Base-by-base conservation (phyloP, 179 eudicot species). In the Heliamphora pulchella region DNA sequence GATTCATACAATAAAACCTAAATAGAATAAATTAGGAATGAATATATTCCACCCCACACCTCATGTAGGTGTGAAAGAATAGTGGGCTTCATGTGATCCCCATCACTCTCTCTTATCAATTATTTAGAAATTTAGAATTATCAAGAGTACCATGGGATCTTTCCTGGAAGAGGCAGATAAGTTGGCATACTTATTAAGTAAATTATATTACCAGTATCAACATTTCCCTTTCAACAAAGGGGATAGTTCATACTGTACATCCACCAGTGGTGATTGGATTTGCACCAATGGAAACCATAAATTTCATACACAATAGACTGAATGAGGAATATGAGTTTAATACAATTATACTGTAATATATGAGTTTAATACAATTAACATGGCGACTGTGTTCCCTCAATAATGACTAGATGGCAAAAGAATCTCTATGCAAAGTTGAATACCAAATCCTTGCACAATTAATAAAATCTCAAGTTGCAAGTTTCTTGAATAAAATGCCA, bases 311-410 rank as follows among this genome's bases (percentile, higher is more conserved):
- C 31, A 31, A 31, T 31, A 31, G 31, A 31, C 31, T 31, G 31
- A 31, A 31, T 31, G 31, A 31, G 31, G 31, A 31, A 31, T 31
- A 31, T 31, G 31, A 31, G 31, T 31, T 31, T 31, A 31, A 31
- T 31, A 31, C 31, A 18, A 41, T 41, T 67, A 9, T 8, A 22
- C 8, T 64, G 0, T 41, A 10, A 3, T 41, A 67, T 55, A 54
- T 54, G 47, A 74, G 64, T 22, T 74, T 41, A 74, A 74, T 74
- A 17, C 62, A 74, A 39, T 74, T 1, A 74, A 17, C 2, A 74
- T 31, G 11, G 64, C 14, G 64, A 55, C 13, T 22, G 20, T 31
- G 48, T 20, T 74, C 17, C 50, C 63, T 39, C 46, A 15, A 17
- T 20, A 74, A 54, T 74, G 20, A 39, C 39, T 4, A 15, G 18